Evolutionary conservation across 768 basidiomycete species (phyloP).

Genomic region (Guyanaporus albipodus): DNA sequence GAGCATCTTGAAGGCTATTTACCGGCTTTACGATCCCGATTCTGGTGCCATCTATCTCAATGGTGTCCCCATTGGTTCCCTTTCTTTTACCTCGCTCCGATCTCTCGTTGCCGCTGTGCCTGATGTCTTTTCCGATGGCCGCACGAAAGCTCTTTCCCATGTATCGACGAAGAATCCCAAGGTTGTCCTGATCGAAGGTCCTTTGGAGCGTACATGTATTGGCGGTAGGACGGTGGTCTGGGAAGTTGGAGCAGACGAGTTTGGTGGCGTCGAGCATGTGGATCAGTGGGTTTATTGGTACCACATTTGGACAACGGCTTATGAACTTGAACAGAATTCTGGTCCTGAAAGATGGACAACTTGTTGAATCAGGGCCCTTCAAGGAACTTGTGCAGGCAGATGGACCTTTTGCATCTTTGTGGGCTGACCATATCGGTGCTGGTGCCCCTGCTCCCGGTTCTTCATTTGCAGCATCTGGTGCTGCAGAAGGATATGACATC

Average conservation of each 20-base stretch:
- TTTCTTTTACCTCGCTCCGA: slow-evolving; percentile 78
- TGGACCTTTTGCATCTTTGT: slow-evolving; percentile 80
- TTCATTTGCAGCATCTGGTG: slow-evolving; percentile 24
- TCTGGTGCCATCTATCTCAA: slow-evolving; percentile 82
- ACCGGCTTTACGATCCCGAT: slow-evolving; percentile 87
- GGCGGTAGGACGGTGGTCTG: slow-evolving; percentile 26
- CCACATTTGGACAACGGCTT: neutral
- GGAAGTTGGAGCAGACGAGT: slow-evolving; percentile 19
- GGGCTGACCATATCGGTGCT: slow-evolving; percentile 78
- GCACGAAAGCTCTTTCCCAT: slow-evolving; percentile 23
- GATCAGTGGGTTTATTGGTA: slow-evolving; percentile 46
- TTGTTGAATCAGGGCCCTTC: slow-evolving; percentile 80
- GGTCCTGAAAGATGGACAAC: slow-evolving; percentile 86
- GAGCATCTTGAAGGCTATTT: slow-evolving; percentile 81
- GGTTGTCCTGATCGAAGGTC: slow-evolving; percentile 25
- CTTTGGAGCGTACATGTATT: slow-evolving; percentile 17
- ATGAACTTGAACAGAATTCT: slow-evolving; percentile 55
- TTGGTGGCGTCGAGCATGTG: slow-evolving; percentile 51
- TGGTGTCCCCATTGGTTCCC: slow-evolving; percentile 81
- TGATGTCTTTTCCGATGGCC: slow-evolving; percentile 50
- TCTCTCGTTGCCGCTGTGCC: slow-evolving; percentile 88
- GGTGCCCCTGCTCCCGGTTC: slow-evolving; percentile 39
- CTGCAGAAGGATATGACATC: slow-evolving; percentile 25
- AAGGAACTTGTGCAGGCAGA: slow-evolving; percentile 68
- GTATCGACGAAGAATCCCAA: slow-evolving; percentile 24